These are phyloP conservation scores for Cylindrodendrum hubeiense DNA, from an alignment of 2,329 filamentous ascomycete genomes.

Conservation along the genomic window DNA sequence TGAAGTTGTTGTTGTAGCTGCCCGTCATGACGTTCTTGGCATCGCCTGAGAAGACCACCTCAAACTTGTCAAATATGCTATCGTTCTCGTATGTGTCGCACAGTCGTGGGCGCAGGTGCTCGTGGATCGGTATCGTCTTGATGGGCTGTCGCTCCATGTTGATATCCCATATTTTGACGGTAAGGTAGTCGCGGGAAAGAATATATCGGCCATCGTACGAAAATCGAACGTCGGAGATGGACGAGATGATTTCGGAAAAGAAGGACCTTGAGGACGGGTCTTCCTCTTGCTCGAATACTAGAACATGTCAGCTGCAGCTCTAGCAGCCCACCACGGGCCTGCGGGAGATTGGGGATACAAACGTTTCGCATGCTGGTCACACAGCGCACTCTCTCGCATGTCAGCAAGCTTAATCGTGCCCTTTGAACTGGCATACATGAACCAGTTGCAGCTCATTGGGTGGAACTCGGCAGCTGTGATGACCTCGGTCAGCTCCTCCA, in stretches of 20 bases:
- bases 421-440: constrained; percentile 99
- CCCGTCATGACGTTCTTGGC: constrained; percentile 99
- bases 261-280: constrained; percentile 97
- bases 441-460: constrained; percentile 97
- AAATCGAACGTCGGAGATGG: constrained; percentile 98
- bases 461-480: constrained; percentile 99
- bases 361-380: constrained; percentile 97
- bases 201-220: constrained; percentile 97
- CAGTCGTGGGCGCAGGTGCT: constrained; percentile 91
- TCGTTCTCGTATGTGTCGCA: constrained; percentile 99
- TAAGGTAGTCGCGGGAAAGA: constrained; percentile 96
- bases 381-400: constrained; percentile 96
- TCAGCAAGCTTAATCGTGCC: constrained; percentile 99
- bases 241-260: constrained; percentile 99
- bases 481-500: constrained; percentile 99
- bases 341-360: constrained; percentile 40
- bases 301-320: constrained; percentile 36
- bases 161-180: constrained; percentile 99
- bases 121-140: constrained; percentile 99
- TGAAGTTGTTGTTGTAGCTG: constrained; percentile 99
- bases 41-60: constrained; percentile 98
- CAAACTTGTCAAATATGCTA: constrained; percentile 99
- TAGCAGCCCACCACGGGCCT: background rate
- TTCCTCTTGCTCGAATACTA: constrained; percentile 99
- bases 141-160: constrained; percentile 98